Percentiles rank a stretch among this genome's conserved stretches.
Conservation (phyloP, 441 rosid species). For the Raphanus hybrid region DNA sequence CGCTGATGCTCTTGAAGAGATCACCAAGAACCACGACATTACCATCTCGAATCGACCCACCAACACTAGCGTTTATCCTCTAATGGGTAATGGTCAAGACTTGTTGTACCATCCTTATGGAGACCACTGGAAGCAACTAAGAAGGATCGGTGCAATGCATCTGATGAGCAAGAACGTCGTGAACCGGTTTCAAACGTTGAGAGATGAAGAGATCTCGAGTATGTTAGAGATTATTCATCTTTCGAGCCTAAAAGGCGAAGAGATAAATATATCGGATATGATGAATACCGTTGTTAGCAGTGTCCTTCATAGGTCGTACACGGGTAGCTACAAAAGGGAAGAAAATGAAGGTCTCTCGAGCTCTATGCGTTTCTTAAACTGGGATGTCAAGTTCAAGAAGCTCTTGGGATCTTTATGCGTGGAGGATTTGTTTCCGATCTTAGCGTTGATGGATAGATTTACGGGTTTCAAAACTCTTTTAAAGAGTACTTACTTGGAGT, state of each 20-base stretch:
- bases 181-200: constrained; percentile 4
- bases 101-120: neutral
- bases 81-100: constrained; percentile 6
- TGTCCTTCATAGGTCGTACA: constrained; percentile 4
- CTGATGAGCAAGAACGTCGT: constrained; percentile 1
- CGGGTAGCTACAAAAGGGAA: neutral
- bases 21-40: constrained; percentile 4
- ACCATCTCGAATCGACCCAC: neutral
- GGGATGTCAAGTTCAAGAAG: constrained; percentile 2
- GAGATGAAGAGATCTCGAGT: constrained; percentile 10
- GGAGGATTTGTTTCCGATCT: constrained; percentile 1
- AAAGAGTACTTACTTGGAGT: neutral
- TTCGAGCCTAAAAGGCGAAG: constrained; percentile 3
- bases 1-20: constrained; percentile 12
- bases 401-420: neutral
- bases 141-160: neutral
- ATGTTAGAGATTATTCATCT: neutral
- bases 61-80: neutral
- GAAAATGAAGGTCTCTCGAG: neutral
- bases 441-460: neutral
- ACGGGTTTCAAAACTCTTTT: neutral
- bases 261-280: neutral
- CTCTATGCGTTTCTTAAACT: neutral
- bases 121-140: constrained; percentile 2
- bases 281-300: neutral